Base-by-base conservation (phyloP, 1,284 basidiomycete genomes). In the Fomitopsis pinicola region DNA sequence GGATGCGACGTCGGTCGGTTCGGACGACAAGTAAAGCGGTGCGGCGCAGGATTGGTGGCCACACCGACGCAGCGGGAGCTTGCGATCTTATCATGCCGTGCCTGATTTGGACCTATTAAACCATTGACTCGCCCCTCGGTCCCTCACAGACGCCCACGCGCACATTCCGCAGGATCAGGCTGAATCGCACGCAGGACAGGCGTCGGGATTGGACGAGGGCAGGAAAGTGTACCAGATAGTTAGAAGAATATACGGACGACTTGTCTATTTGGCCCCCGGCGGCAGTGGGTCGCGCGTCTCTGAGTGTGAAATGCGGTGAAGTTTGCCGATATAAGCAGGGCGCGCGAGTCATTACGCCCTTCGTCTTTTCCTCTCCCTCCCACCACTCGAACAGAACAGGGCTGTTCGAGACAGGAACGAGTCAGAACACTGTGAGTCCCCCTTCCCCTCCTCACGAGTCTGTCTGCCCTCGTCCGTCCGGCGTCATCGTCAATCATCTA, bases 221-320 rank as follows among this genome's bases (percentile, higher is more conserved):
- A 10, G 19, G 22, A 53, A 17, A 54, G n/a, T 54, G 52, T 54
- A 33, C 36, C 52, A 38, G 52, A 54, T 54, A 36, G 52, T 54
- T 36, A 28, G 45, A 42, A 42, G 36, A 52, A 36, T 52, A 40
- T 17, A 17, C 38, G 44, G 19, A 35, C 26, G 30, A 42, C 26
- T 55, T 62, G 52, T 55, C 35, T 22, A 22, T 42, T 52, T 10
- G 26, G 55, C 55, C 14, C 3, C 45, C 19, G 60, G 58, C 36
- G 44, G 44, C 53, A 59, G 52, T 62, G 63, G 17, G 9, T 26
- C 52, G 52, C 52, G 71, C 73, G 69, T 63, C 69, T 77, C 78
- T 79, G 78, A 79, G 78, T 66, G 73, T 77, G 73, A 80, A 80
- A 74, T 70, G 72, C 76, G 66, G 68, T 77, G 78, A 75, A 73